Evolutionary conservation across 2,329 filamentous ascomycete species (phyloP).

Genomic region (Ascochyta fabae): DNA sequence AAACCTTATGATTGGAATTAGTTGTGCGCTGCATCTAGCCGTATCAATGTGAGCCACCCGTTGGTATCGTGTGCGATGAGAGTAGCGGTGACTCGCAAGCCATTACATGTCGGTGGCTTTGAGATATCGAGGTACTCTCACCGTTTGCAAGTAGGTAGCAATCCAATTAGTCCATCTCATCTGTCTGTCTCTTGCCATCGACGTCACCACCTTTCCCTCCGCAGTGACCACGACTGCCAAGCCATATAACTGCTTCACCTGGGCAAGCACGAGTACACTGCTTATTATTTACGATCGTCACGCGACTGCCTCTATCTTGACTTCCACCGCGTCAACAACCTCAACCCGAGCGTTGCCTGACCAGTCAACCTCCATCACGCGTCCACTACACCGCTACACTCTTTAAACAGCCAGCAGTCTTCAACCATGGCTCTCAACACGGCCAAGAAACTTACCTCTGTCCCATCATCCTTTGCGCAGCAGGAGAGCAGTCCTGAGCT

Average conservation of each 20-base stretch:
- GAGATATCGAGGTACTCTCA: neutral
- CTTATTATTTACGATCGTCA: neutral
- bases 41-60: neutral
- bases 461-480: neutral
- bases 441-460: neutral
- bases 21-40: slow-evolving; percentile 40
- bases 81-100: neutral
- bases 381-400: slow-evolving; percentile 6
- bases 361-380: slow-evolving; percentile 13
- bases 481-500: slow-evolving; percentile 39
- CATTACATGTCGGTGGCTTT: slow-evolving; percentile 10
- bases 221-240: slow-evolving; percentile 16
- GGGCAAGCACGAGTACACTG: slow-evolving; percentile 9
- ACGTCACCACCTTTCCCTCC: slow-evolving; percentile 1
- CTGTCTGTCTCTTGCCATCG: neutral
- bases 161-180: slow-evolving; percentile 9
- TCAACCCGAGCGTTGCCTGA: neutral
- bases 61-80: neutral
- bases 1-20: slow-evolving; percentile 54
- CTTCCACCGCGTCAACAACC: slow-evolving; percentile 6
- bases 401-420: slow-evolving; percentile 7
- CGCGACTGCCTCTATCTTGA: neutral
- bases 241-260: neutral
- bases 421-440: slow-evolving; percentile 16
- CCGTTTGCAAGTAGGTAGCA: slow-evolving; percentile 21